phyloP scores from a whole-genome alignment of 306 rosid species.

The Erythrophleum fordii region DNA sequence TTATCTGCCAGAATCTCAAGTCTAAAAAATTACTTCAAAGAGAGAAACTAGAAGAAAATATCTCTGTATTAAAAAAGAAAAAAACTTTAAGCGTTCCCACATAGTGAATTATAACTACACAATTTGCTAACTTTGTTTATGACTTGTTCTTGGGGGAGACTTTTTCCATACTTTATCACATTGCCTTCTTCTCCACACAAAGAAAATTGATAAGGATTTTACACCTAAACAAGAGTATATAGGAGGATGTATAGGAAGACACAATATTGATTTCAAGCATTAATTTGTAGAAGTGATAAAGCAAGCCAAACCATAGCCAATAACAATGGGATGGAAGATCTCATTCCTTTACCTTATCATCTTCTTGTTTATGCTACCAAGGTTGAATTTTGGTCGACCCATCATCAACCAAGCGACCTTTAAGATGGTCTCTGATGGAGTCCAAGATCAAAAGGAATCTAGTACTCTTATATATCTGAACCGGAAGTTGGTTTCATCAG shows the following conservation, averaged over 20 bases:
- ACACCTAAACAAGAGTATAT: background rate
- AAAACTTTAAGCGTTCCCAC: background rate
- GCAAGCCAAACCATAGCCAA: background rate
- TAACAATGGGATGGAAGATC: slow-evolving; percentile 33
- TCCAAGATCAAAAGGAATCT: slow-evolving; percentile 29
- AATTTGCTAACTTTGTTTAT: background rate
- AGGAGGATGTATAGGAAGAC: background rate
- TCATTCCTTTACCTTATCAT: slow-evolving; percentile 2
- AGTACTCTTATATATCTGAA: background rate
- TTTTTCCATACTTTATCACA: background rate
- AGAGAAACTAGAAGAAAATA: background rate
- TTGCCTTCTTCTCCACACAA: background rate
- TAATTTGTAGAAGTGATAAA: background rate
- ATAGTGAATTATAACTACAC: background rate
- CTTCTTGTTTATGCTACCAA: slow-evolving; percentile 19
- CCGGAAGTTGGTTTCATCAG: slow-evolving; percentile 12
- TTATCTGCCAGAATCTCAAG: background rate
- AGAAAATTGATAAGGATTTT: background rate
- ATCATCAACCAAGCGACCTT: slow-evolving; percentile 16
- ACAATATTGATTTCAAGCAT: slow-evolving; percentile 5
- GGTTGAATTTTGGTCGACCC: slow-evolving; percentile 23
- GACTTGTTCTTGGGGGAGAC: background rate
- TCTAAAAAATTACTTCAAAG: background rate
- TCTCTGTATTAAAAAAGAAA: background rate
- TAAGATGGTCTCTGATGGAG: slow-evolving; percentile 36